A percentile compares a stretch with the other conserved stretches of the same genome.
These are phyloP conservation scores for Podospora pseudopauciseta DNA, from an alignment of 495 filamentous ascomycete genomes.

Conservation along the genomic window DNA sequence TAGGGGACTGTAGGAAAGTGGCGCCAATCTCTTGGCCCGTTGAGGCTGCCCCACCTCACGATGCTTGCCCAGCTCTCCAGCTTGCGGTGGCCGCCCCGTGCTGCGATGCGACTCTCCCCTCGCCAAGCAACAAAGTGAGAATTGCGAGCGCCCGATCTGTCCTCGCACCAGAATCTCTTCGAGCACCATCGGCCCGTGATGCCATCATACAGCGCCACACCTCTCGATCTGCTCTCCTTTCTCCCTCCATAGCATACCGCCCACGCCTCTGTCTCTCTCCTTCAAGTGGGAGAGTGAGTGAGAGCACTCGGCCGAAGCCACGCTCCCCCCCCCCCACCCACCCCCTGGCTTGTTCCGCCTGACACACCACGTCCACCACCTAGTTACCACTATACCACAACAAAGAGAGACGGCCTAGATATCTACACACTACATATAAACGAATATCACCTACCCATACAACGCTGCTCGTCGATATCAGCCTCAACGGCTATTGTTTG, in stretches of 20 bases:
- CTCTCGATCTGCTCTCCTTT: neutral
- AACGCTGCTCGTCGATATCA: neutral
- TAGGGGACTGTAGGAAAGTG: neutral
- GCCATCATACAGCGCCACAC: slow-evolving; percentile 2
- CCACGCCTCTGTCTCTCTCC: neutral
- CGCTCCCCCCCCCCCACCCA: neutral
- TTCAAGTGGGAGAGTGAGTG: neutral
- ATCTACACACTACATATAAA: neutral
- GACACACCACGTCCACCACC: neutral
- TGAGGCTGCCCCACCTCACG: slow-evolving; percentile 7
- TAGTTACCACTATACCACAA: neutral
- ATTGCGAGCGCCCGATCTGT: neutral
- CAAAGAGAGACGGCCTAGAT: slow-evolving; percentile 1
- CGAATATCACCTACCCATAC: neutral
- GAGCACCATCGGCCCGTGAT: neutral
- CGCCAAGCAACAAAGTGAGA: slow-evolving; percentile 9
- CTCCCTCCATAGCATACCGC: neutral
- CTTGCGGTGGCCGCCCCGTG: slow-evolving; percentile 6
- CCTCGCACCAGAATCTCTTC: neutral
- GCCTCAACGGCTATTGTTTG: neutral
- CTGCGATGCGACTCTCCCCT: slow-evolving; percentile 10
- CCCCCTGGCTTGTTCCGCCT: neutral
- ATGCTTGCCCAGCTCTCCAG: slow-evolving; percentile 3
- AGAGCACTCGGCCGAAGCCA: neutral
- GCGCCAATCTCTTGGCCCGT: slow-evolving; percentile 7